Percentiles rank a stretch among this genome's conserved stretches.
These are phyloP conservation scores for Elsinoe necatrix DNA, from an alignment of 2,329 filamentous ascomycete genomes.

Conservation along the genomic window DNA sequence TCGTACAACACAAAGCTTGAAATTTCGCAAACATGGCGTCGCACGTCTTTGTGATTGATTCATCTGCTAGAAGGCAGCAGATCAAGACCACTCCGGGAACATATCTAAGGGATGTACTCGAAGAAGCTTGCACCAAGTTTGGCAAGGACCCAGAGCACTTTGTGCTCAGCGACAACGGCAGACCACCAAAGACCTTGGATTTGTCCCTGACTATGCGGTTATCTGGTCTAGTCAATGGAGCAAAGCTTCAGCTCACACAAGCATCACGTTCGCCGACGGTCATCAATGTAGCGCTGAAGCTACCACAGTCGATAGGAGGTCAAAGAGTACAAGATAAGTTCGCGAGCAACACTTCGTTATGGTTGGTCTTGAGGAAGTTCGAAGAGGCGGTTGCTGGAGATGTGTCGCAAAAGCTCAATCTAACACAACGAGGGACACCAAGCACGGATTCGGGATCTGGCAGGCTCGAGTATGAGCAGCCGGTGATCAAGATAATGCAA, in stretches of 20 bases:
- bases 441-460: conserved; percentile 53
- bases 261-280: conserved; percentile 76
- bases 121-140: conserved; percentile 80
- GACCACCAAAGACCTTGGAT: conserved; percentile 74
- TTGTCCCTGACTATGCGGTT: conserved; percentile 77
- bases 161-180: conserved; percentile 50
- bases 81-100: conserved; percentile 78
- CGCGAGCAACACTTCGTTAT: conserved; percentile 77
- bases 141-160: conserved; percentile 64
- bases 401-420: conserved; percentile 50
- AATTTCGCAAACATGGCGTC: conserved; percentile 57
- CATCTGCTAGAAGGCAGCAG: conserved; percentile 64
- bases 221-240: conserved; percentile 72
- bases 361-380: conserved; percentile 83
- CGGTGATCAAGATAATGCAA: conserved; percentile 74
- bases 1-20: background rate
- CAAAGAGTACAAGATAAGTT: conserved; percentile 75
- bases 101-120: conserved; percentile 73
- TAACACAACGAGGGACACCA: conserved; percentile 75
- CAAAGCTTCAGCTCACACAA: conserved; percentile 85
- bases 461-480: conserved; percentile 79
- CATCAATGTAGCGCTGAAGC: conserved; percentile 80
- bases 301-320: conserved; percentile 58
- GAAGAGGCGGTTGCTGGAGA: conserved; percentile 61
- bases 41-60: conserved; percentile 80